Conservation (phyloP, 345 rosid genomes). For the Noccaea caerulescens region DNA sequence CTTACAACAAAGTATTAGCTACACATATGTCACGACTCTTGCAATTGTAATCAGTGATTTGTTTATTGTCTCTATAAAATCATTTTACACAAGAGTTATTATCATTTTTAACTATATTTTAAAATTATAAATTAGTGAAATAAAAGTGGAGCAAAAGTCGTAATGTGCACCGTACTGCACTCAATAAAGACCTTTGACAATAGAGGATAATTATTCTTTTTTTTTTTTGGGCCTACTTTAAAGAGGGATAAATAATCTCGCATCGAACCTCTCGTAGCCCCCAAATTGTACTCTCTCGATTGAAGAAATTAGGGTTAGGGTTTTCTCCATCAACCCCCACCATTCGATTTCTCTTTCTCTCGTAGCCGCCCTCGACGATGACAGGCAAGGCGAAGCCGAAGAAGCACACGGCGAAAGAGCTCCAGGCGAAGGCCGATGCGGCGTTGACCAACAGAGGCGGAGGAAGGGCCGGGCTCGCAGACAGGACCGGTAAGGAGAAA, state of each 20-base stretch:
- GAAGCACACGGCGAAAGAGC: slow-evolving; percentile 99
- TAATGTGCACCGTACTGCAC: slow-evolving; percentile 30
- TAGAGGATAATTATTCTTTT: slow-evolving; percentile 4
- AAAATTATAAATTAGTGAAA: too few relatives aligned
- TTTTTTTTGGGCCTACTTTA: background rate
- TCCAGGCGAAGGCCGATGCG: slow-evolving; percentile 83
- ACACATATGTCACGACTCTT: too few relatives aligned
- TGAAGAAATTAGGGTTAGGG: slow-evolving; percentile 43
- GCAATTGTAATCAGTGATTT: too few relatives aligned
- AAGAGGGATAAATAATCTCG: slow-evolving; percentile 26
- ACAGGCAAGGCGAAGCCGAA: slow-evolving; percentile 99
- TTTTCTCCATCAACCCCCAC: background rate
- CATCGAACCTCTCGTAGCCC: slow-evolving; percentile 21
- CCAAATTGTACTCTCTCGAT: slow-evolving; percentile 33
- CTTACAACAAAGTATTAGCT: background rate
- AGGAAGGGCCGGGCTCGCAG: slow-evolving; percentile 85
- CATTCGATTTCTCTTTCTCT: background rate
- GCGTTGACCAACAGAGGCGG: slow-evolving; percentile 96
- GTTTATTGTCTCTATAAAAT: too few relatives aligned
- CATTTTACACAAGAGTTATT: too few relatives aligned
- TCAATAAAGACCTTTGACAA: slow-evolving; percentile 12
- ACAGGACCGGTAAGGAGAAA: slow-evolving; percentile 72
- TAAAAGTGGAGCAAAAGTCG: slow-evolving; percentile 14
- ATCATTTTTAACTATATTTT: too few relatives aligned
- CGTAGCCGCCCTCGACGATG: slow-evolving; percentile 51